Evolutionary conservation across 2,329 filamentous ascomycete species (phyloP).

Genomic region (Botrytis deweyae): DNA sequence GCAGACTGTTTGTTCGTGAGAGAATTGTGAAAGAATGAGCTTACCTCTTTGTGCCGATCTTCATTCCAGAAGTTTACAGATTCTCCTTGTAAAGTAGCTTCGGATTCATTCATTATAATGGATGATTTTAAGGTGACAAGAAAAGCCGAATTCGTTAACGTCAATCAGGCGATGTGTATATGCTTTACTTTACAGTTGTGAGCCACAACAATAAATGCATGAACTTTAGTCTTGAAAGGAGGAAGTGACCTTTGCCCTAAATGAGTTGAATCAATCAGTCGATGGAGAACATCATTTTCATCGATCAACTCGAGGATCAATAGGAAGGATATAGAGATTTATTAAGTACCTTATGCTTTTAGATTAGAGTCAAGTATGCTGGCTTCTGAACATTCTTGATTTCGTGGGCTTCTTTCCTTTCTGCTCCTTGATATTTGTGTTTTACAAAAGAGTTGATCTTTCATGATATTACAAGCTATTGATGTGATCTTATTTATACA

Average conservation of each 20-base stretch:
- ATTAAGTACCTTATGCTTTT: accelerated
- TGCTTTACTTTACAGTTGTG: neutral
- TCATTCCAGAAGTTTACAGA: neutral
- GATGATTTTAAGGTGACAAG: neutral
- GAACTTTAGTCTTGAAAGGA: neutral
- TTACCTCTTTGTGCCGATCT: neutral
- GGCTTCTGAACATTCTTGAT: neutral
- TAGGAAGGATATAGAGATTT: neutral
- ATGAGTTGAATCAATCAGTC: neutral
- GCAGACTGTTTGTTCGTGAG: accelerated
- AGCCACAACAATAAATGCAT: neutral
- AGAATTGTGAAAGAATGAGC: neutral
- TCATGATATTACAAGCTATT: neutral
- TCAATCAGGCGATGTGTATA: neutral
- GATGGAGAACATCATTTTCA: neutral
- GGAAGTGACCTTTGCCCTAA: neutral
- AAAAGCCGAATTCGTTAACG: neutral
- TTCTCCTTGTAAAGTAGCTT: too few species aligned
- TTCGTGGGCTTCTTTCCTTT: neutral
- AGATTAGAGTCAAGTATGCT: neutral
- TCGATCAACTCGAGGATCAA: neutral
- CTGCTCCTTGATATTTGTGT: too few species aligned
- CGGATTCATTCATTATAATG: neutral
- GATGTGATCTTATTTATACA: neutral
- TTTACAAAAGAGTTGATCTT: neutral